Percentiles rank a stretch among this genome's conserved stretches.
Conservation (phyloP, 129 eudicot species). For the Arctium minus region DNA sequence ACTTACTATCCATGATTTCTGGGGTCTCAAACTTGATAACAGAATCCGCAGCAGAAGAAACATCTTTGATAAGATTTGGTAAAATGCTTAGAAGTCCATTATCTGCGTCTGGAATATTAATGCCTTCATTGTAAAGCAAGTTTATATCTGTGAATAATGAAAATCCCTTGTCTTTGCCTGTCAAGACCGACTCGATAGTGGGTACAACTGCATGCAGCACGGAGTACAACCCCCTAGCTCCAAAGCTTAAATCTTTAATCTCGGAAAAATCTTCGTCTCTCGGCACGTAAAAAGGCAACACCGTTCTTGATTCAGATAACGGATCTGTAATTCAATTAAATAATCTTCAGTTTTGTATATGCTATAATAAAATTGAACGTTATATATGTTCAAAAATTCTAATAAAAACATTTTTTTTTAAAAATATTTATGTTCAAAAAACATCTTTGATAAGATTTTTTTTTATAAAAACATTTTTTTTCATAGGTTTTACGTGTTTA, state of each 20-base stretch:
- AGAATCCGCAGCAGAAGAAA: background rate
- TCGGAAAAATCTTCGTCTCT: conserved; percentile 63
- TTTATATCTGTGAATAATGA: conserved; percentile 48
- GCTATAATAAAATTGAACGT: background rate
- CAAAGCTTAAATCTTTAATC: conserved; percentile 33
- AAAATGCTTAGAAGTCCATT: background rate
- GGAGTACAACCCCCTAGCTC: conserved; percentile 32
- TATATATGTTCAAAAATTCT: too few relatives aligned
- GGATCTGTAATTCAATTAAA: conserved; percentile 33
- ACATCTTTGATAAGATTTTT: too few relatives aligned
- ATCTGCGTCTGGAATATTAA: conserved; percentile 12
- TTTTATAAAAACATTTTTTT: too few relatives aligned
- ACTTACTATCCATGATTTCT: conserved; percentile 34
- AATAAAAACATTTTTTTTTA: too few relatives aligned
- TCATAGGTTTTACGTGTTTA: too few relatives aligned
- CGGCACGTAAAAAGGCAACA: conserved; percentile 40
- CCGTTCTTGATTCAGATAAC: conserved; percentile 30
- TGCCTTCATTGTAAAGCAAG: conserved; percentile 47
- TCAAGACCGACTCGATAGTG: background rate
- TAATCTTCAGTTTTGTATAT: background rate
- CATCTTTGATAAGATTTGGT: conserved; percentile 33
- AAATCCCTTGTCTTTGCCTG: conserved; percentile 32
- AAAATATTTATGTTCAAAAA: too few relatives aligned
- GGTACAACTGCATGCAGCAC: conserved; percentile 50
- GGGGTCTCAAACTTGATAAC: conserved; percentile 50